phyloP scores from a whole-genome alignment of 176 grass and related monocot genomes.

The Oryza rufipogon region DNA sequence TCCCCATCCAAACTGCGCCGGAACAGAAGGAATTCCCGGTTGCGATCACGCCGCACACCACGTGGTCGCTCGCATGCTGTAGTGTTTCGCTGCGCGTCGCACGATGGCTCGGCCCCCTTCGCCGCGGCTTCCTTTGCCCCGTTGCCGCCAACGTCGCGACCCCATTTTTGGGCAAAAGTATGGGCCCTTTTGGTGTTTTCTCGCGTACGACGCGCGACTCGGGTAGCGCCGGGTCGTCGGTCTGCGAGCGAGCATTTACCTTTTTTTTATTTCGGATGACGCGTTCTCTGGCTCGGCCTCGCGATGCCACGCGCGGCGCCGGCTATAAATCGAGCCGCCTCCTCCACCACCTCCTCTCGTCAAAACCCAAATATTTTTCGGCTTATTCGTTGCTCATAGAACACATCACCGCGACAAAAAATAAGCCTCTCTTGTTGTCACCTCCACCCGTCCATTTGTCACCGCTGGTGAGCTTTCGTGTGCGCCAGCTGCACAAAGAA shows the following conservation, averaged over 20 bases:
- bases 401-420: conserved; percentile 17
- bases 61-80: no score
- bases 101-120: neutral
- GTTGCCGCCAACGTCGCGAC: no score
- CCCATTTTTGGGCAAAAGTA: no score
- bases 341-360: neutral
- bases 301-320: neutral
- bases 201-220: no score
- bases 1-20: no score
- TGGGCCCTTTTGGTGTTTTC: no score
- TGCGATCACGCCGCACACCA: no score
- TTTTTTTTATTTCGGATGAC: neutral
- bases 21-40: no score
- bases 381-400: neutral
- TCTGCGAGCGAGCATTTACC: neutral
- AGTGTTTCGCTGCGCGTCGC: neutral
- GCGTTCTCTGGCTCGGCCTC: no score
- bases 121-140: conserved; percentile 19
- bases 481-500: neutral
- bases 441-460: neutral
- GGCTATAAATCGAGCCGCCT: conserved; percentile 19
- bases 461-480: neutral
- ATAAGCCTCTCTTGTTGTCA: neutral
- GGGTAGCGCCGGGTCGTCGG: neutral
- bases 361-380: neutral